Evolutionary conservation across 805 yeast genomes (phyloP).

Genomic region (Kuraishia floccosa): DNA sequence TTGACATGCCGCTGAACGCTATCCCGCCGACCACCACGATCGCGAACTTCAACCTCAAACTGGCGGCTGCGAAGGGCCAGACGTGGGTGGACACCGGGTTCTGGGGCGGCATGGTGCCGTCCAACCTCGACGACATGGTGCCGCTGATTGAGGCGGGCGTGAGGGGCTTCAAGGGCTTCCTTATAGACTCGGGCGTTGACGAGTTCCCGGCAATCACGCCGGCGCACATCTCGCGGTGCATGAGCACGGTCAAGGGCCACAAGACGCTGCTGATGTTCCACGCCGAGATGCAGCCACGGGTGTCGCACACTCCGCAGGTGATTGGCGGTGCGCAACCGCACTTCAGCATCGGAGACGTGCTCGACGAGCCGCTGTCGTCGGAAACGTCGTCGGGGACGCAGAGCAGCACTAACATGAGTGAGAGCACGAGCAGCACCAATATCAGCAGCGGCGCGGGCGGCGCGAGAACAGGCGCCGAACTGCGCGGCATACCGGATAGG

Average conservation of each 20-base stretch:
- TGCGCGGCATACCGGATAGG: conserved; percentile 12
- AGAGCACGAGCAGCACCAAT: background rate
- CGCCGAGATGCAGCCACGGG: conserved; percentile 73
- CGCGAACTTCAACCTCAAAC: conserved; percentile 60
- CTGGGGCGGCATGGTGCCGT: conserved; percentile 94
- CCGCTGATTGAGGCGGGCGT: conserved; percentile 83
- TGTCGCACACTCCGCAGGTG: conserved; percentile 6
- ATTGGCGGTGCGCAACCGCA: background rate
- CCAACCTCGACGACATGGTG: conserved; percentile 52
- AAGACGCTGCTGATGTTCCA: conserved; percentile 82
- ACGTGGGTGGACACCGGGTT: conserved; percentile 91
- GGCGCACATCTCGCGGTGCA: conserved; percentile 53
- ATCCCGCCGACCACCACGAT: conserved; percentile 91
- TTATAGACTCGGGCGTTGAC: conserved; percentile 93
- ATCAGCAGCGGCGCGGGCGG: conserved; percentile 1
- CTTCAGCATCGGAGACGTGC: background rate
- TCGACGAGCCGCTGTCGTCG: conserved; percentile 3
- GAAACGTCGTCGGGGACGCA: background rate
- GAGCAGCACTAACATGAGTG: background rate
- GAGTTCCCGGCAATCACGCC: conserved; percentile 81
- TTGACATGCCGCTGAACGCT: conserved; percentile 95
- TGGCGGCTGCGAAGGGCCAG: conserved; percentile 69
- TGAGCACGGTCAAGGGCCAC: conserved; percentile 47
- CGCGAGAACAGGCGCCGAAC: no score
- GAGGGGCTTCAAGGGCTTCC: conserved; percentile 86